Conservation (phyloP, 202 grass and related monocot species). For the Digitaria exilis region DNA sequence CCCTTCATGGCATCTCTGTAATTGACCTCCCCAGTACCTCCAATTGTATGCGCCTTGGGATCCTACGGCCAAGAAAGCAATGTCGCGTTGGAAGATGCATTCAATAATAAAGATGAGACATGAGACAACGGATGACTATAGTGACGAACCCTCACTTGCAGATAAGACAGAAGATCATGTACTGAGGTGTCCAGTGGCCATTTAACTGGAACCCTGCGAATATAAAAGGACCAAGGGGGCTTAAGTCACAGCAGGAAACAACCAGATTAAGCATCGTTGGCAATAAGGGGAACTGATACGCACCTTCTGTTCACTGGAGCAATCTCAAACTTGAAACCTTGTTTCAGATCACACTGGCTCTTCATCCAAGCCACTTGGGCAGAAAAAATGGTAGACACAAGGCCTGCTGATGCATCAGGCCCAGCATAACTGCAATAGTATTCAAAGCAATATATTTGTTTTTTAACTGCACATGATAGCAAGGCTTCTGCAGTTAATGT, state of each 20-base stretch:
- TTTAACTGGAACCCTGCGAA: background rate
- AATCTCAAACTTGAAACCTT: constrained; percentile 1
- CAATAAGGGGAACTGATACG: too few species aligned
- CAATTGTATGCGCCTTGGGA: background rate
- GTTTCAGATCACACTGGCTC: constrained; percentile 12
- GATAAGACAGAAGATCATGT: background rate
- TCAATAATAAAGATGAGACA: background rate
- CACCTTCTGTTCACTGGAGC: background rate
- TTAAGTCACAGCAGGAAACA: background rate
- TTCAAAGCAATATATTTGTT: constrained; percentile 12
- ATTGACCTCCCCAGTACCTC: background rate
- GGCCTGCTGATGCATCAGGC: constrained; percentile 19
- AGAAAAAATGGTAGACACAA: constrained; percentile 18
- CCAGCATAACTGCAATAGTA: constrained; percentile 12
- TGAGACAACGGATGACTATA: background rate
- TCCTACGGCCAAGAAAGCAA: background rate
- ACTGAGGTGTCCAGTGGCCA: background rate
- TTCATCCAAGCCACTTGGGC: constrained; percentile 11
- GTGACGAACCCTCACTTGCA: background rate
- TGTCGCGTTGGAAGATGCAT: background rate
- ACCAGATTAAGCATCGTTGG: too few species aligned
- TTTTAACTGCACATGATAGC: constrained; percentile 3
- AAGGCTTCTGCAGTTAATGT: background rate
- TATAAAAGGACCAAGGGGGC: background rate
- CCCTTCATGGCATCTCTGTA: background rate